A percentile compares a stretch with the other conserved stretches of the same genome.
phyloP scores from a whole-genome alignment of 2,329 filamentous ascomycete species.

The Sporothrix luriei region DNA sequence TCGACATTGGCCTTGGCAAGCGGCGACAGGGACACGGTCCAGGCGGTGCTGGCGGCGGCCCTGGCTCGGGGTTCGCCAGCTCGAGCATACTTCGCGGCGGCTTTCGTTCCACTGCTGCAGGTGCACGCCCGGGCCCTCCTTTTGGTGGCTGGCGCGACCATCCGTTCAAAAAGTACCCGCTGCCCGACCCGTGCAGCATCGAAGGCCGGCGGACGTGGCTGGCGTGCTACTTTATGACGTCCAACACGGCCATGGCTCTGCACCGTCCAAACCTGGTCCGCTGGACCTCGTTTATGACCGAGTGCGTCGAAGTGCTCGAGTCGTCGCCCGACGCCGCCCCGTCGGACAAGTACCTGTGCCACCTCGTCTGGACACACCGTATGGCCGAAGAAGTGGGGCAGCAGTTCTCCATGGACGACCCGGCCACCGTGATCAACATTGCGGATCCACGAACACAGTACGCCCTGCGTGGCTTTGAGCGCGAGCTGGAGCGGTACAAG shows the following conservation, averaged over 20 bases:
- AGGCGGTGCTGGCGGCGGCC: not conserved
- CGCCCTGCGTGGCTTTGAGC: conserved; percentile 65
- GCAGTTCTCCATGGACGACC: conserved; percentile 69
- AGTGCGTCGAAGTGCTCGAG: conserved; percentile 60
- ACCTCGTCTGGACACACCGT: conserved; percentile 61
- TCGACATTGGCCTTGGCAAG: conserved; percentile 74
- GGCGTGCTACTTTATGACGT: conserved; percentile 60
- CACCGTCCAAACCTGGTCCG: conserved; percentile 63
- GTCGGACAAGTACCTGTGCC: conserved; percentile 60
- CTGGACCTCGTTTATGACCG: conserved; percentile 63
- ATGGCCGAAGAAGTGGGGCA: conserved; percentile 69
- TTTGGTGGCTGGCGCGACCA: conserved; percentile 47
- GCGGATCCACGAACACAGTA: conserved; percentile 66
- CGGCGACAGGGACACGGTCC: conserved; percentile 38
- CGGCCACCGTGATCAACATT: conserved; percentile 56
- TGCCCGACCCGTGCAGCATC: conserved; percentile 56
- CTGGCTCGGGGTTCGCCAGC: not conserved
- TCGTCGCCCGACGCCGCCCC: conserved; percentile 58
- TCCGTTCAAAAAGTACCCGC: conserved; percentile 47
- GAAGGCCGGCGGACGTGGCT: conserved; percentile 63
- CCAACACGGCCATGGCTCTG: conserved; percentile 63
- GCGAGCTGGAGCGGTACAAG: conserved; percentile 63
- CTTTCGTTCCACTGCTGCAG: not conserved
- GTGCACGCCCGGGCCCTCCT: not conserved
- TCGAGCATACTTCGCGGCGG: conserved; percentile 32